Evolutionary conservation across 352 stramenopile genomes (phyloP).

Genomic region (Globisporangium middletonii): DNA sequence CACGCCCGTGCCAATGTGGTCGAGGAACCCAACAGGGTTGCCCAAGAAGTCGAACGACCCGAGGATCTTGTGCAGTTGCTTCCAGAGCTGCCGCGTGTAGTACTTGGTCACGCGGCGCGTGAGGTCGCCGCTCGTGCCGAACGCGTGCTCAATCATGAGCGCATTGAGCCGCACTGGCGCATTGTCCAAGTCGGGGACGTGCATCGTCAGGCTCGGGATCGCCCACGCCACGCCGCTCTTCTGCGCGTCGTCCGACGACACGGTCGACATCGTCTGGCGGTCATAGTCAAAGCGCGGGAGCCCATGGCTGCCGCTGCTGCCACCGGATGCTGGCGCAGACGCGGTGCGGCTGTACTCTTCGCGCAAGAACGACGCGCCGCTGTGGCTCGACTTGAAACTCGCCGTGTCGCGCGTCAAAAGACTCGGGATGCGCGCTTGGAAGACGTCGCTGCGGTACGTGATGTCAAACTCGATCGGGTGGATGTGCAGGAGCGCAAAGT

Average conservation of each 20-base stretch:
- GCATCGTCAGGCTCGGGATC: conserved; percentile 85
- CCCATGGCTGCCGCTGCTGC: neutral
- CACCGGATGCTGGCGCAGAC: conserved; percentile 21
- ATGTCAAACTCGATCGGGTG: conserved; percentile 87
- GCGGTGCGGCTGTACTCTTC: conserved; percentile 36
- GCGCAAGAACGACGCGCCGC: conserved; percentile 5
- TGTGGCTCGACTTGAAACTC: conserved; percentile 28
- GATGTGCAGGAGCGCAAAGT: conserved; percentile 85
- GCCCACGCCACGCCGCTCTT: conserved; percentile 59
- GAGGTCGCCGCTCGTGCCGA: conserved; percentile 82
- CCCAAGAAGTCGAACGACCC: conserved; percentile 87
- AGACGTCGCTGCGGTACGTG: conserved; percentile 84
- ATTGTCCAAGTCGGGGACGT: conserved; percentile 86
- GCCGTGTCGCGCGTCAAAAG: conserved; percentile 52
- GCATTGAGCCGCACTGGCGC: conserved; percentile 80
- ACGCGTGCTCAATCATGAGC: conserved; percentile 87
- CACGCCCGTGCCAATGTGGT: conserved; percentile 94
- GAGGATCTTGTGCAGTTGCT: conserved; percentile 86
- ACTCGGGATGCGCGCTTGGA: conserved; percentile 51
- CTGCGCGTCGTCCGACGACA: conserved; percentile 24
- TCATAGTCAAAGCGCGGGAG: conserved; percentile 28
- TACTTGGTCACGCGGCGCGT: conserved; percentile 85
- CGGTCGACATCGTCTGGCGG: neutral
- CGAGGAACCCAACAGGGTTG: conserved; percentile 86
- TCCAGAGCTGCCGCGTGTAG: conserved; percentile 85